Percentiles rank a stretch among this genome's conserved stretches.
These are phyloP conservation scores for Plenodomus lindquistii DNA, from an alignment of 2,329 filamentous ascomycete genomes.

Conservation along the genomic window DNA sequence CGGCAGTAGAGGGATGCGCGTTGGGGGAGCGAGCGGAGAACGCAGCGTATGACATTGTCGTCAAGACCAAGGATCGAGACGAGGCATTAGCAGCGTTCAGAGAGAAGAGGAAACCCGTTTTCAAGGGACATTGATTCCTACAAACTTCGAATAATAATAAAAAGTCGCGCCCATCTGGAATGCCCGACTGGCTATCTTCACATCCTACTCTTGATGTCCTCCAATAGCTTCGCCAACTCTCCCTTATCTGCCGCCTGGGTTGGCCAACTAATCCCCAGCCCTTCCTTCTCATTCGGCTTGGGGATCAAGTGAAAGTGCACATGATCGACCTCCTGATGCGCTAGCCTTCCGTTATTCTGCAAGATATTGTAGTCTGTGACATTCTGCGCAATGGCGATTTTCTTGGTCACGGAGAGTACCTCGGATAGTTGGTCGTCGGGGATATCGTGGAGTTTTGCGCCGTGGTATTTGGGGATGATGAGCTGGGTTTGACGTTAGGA, in stretches of 20 bases:
- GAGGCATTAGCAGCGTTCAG: conserved; percentile 87
- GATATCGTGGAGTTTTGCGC: conserved; percentile 87
- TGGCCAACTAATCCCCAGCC: conserved; percentile 81
- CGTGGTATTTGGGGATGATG: conserved; percentile 94
- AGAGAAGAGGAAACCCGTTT: conserved; percentile 73
- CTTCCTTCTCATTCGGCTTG: conserved; percentile 83
- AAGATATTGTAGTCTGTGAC: conserved; percentile 87
- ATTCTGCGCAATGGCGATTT: conserved; percentile 76
- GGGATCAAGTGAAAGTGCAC: conserved; percentile 98
- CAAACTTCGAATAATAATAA: too few species aligned
- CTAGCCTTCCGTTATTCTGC: conserved; percentile 92
- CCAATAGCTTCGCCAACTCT: conserved; percentile 74
- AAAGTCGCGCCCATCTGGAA: too few species aligned
- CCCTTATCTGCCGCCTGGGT: conserved; percentile 77
- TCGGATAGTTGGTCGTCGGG: conserved; percentile 85
- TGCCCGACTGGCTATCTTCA: conserved; percentile 47
- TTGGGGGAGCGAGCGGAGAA: conserved; percentile 77
- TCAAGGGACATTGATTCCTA: conserved; percentile 52
- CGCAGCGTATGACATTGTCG: conserved; percentile 80
- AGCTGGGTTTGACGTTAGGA: conserved; percentile 61
- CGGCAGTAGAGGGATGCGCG: conserved; percentile 72
- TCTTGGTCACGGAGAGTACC: conserved; percentile 85
- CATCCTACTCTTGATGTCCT: conserved; percentile 90
- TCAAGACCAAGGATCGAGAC: conserved; percentile 81
- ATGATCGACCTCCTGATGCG: conserved; percentile 92